Evolutionary conservation across 192 early-diverging fungal genomes (phyloP).

Genomic region (Backusella tarrabulga): DNA sequence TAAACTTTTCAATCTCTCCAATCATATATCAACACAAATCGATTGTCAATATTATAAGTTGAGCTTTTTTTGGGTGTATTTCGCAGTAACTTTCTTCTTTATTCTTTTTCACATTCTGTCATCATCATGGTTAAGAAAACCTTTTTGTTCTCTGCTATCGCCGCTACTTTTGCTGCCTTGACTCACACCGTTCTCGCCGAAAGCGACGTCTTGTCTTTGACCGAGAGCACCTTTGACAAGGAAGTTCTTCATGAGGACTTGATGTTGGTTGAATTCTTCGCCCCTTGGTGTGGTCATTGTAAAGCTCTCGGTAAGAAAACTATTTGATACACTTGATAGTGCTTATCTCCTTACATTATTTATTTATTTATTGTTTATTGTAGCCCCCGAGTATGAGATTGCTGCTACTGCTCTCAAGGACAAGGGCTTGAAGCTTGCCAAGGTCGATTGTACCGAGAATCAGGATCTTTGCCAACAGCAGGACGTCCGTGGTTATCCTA

Average conservation of each 20-base stretch:
- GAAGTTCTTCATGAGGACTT: slow-evolving; percentile 63
- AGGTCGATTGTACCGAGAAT: slow-evolving; percentile 96
- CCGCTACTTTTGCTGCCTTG: slow-evolving; percentile 29
- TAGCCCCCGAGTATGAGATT: slow-evolving; percentile 90
- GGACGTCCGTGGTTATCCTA: slow-evolving; percentile 88
- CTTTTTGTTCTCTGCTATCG: slow-evolving; percentile 22
- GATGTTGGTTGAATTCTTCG: slow-evolving; percentile 92
- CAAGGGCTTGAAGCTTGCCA: slow-evolving; percentile 73
- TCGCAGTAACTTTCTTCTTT: background rate
- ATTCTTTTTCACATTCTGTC: background rate
- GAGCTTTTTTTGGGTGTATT: background rate
- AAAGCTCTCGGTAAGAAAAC: slow-evolving; percentile 64
- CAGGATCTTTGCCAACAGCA: slow-evolving; percentile 79
- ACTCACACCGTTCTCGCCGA: slow-evolving; percentile 24
- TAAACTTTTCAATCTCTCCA: slow-evolving; percentile 2
- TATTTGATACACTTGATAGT: background rate
- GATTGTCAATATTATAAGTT: slow-evolving; percentile 6
- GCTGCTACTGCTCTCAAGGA: slow-evolving; percentile 87
- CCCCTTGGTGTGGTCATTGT: slow-evolving; percentile 99
- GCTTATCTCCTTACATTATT: background rate
- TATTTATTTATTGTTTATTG: background rate
- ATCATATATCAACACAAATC: slow-evolving; percentile 13
- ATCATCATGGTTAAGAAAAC: slow-evolving; percentile 26
- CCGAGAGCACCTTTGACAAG: slow-evolving; percentile 58
- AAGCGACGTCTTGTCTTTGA: slow-evolving; percentile 57